Conservation (phyloP, 345 rosid genomes). For the Raphanus sativus region DNA sequence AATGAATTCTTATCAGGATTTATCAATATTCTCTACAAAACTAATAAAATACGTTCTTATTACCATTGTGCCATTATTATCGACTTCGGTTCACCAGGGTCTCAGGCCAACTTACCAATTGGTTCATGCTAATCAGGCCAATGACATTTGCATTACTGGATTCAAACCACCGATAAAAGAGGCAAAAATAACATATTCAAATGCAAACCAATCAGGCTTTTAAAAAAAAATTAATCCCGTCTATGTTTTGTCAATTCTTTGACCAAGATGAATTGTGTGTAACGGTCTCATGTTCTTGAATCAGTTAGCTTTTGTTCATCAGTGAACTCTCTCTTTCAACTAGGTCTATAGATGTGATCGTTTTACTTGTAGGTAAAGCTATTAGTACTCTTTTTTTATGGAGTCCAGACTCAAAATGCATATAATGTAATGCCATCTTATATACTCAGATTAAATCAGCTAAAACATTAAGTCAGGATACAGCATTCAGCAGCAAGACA, state of each 20-base stretch:
- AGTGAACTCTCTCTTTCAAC: neutral
- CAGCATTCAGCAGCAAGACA: too few species aligned
- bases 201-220: too few species aligned
- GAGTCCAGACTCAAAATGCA: constrained; percentile 63
- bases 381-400: constrained; percentile 15
- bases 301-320: neutral
- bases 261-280: too few species aligned
- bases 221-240: too few species aligned
- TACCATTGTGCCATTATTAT: neutral
- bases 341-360: neutral
- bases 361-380: neutral
- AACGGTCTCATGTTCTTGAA: too few species aligned
- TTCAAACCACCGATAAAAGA: too few species aligned
- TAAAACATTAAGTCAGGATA: too few species aligned
- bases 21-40: too few species aligned
- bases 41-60: neutral
- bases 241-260: neutral
- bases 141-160: neutral
- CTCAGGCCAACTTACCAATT: neutral
- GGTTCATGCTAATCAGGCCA: neutral
- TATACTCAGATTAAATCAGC: too few species aligned
- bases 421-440: constrained; percentile 70
- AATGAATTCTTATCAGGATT: too few species aligned
- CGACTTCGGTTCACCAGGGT: neutral
- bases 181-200: too few species aligned